Base-by-base conservation (phyloP, 345 rosid genomes). In the Pistacia integerrima region DNA sequence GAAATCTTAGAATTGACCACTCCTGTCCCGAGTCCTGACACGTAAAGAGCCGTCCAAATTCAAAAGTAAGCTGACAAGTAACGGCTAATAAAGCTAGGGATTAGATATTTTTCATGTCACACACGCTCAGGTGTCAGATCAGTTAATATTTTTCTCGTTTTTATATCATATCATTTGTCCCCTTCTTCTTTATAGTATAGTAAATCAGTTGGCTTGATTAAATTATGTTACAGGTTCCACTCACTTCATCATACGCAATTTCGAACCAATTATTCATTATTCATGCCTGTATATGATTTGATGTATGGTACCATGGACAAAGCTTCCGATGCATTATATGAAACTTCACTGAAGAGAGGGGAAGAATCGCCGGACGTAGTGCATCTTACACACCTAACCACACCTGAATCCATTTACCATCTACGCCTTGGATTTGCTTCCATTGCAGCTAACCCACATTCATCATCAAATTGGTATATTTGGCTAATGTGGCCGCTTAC, bases 201-300 rank as follows among this genome's bases (percentile, higher is more conserved):
- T 41, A 5, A 41, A 5, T 41, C 9, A 41, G 8, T 5, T 41
- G 46, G 46, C 1, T 41, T 41, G 8, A 41, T 3, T 58, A 5
- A 48, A 61, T 56, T 30, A 30, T 2, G 6, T 10, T 4, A 62
- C 83, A 91, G 95, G 77, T 90, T 79, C 64, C 92, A 88, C 69
- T 89, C 93, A 0, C 67, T 88, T 36, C 97, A 90, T 77, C 94
- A 91, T 77, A 90, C 93, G 0, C 90, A 90, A 28, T 87, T 89
- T 62, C 82, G 89, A 46, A 91, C 90, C 6, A 91, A 91, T 69
- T 91, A 87, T 71, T 74, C 88, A 13, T 35, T 73, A 11, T 67
- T 85, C 77, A 89, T 91, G 96, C 96, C 96, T 17, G 22, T 89
- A 9, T 91, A 89, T 28, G 92, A 90, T 72, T 83, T 81, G 78